Percentiles rank a stretch among this genome's conserved stretches.
These are phyloP conservation scores for Aspergillus niger DNA, from an alignment of 2,329 filamentous ascomycete species.

Conservation along the genomic window DNA sequence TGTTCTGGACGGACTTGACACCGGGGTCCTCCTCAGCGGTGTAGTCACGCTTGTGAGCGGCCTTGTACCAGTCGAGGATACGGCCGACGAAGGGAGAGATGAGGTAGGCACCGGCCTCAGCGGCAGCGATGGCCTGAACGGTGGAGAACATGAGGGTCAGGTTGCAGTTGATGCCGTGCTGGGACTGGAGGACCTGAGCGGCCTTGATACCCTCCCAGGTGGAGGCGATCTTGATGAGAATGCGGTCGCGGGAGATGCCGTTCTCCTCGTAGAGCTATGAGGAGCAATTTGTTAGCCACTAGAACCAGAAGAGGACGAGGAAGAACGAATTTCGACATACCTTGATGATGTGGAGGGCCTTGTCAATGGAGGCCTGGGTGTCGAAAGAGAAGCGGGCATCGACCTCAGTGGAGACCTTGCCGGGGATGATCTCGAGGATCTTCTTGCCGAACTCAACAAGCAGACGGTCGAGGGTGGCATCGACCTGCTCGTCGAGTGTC, in stretches of 20 bases:
- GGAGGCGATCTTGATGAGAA: constrained; percentile 98
- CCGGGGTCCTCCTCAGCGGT: constrained; percentile 87
- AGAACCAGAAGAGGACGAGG: neutral
- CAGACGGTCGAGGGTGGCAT: constrained; percentile 86
- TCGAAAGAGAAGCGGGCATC: constrained; percentile 96
- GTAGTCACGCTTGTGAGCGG: constrained; percentile 91
- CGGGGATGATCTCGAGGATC: constrained; percentile 94
- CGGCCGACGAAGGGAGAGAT: constrained; percentile 99
- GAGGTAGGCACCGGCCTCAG: constrained; percentile 93
- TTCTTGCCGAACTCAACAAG: constrained; percentile 98
- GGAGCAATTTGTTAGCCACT: constrained; percentile 12
- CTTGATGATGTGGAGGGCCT: constrained; percentile 96
- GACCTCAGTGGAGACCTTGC: constrained; percentile 98
- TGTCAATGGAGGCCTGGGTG: constrained; percentile 86
- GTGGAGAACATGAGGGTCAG: constrained; percentile 98
- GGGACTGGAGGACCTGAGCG: constrained; percentile 90
- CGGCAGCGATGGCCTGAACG: constrained; percentile 90
- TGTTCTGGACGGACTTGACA: constrained; percentile 87
- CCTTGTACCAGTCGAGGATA: constrained; percentile 99
- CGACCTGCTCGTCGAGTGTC: constrained; percentile 77
- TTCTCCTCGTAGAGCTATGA: constrained; percentile 90
- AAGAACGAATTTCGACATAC: constrained; percentile 51
- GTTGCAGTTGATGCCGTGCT: constrained; percentile 98
- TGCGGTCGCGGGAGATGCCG: constrained; percentile 88
- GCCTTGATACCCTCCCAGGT: constrained; percentile 99